These are phyloP conservation scores for Cercospora berteroae DNA, from an alignment of 2,329 filamentous ascomycete genomes.

Conservation along the genomic window DNA sequence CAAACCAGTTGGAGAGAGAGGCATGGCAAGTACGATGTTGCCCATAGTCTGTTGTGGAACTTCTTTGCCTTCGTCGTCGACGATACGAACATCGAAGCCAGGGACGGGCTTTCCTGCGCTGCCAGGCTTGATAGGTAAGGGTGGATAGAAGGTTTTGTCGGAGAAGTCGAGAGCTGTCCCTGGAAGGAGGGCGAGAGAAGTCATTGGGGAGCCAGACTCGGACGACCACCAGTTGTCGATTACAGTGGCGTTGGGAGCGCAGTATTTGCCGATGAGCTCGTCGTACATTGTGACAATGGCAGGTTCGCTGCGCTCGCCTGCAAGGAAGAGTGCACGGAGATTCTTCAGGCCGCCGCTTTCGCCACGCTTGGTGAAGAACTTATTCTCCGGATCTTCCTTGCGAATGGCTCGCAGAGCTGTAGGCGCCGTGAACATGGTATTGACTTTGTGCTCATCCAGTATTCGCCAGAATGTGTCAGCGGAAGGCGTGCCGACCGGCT, in stretches of 20 bases:
- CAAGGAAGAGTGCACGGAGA: constrained; percentile 75
- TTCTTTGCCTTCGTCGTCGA: constrained; percentile 75
- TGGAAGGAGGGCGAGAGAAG: constrained; percentile 63
- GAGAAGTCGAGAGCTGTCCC: constrained; percentile 57
- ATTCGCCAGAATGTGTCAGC: constrained; percentile 87
- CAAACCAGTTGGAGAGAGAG: constrained; percentile 81
- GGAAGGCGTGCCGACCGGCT: constrained; percentile 84
- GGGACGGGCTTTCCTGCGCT: constrained; percentile 90
- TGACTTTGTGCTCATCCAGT: constrained; percentile 79
- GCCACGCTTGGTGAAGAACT: constrained; percentile 62
- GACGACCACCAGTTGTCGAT: constrained; percentile 76
- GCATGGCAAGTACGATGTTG: constrained; percentile 82
- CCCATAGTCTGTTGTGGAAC: constrained; percentile 71
- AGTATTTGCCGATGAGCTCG: constrained; percentile 65
- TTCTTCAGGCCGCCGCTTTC: constrained; percentile 67
- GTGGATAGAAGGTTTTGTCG: constrained; percentile 44
- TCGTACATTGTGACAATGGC: constrained; percentile 81
- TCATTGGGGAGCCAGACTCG: constrained; percentile 67
- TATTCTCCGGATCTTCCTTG: constrained; percentile 76
- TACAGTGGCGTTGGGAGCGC: constrained; percentile 60
- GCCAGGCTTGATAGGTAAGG: constrained; percentile 70
- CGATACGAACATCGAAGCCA: constrained; percentile 81
- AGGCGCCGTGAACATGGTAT: constrained; percentile 79
- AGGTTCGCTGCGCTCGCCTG: constrained; percentile 85
- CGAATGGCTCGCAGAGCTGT: constrained; percentile 84